Evolutionary conservation across 495 filamentous ascomycete genomes (phyloP), one percentile per base, ranked within the genome.

Genomic region (Letharia columbiana): DNA sequence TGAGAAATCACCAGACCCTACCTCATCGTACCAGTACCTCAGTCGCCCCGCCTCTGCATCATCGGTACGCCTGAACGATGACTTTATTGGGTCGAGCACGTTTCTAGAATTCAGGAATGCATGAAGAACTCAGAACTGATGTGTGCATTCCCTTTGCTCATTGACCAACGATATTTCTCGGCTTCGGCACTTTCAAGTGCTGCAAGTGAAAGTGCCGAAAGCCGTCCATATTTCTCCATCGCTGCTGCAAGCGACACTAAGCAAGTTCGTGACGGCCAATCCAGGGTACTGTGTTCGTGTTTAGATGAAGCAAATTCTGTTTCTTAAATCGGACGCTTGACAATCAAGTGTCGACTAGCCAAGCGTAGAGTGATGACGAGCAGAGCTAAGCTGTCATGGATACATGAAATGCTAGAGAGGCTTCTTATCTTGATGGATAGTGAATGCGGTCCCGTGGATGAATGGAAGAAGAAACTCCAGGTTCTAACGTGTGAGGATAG

Each of bases 291-390:
- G 31, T 56, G 4, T 28, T 54, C 11, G 49, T 13, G 20, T 47
- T 47, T 20, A 13, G 44, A 18, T 3, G 3, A 1, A 47, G 15
- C 44, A 47, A 20, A 20, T 20, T 18, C 44, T 47, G 1, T 18
- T 47, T 80, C 78, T 66, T 70, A 70, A 11, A 76, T 77, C 15
- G 74, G 70, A 11, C 67, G 71, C 60, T 72, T 73, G n/a, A 77
- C 62, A 17, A 78, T 39, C n/a, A 66, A 60, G 28, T 76, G 65
- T 39, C 77, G 69, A 52, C 72, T 75, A 41, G 68, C 74, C 44
- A 80, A 57, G 20, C 77, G 74, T 18, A 78, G 37, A 1, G 62
- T 69, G 41, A 79, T 75, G 20, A 70, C 57, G 6, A 79, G n/a
- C 28, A 61, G 47, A 9, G 77, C 63, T 49, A 78, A 49, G 33